These are phyloP conservation scores for Triadica sebifera DNA, from an alignment of 345 rosid species.

Conservation along the genomic window DNA sequence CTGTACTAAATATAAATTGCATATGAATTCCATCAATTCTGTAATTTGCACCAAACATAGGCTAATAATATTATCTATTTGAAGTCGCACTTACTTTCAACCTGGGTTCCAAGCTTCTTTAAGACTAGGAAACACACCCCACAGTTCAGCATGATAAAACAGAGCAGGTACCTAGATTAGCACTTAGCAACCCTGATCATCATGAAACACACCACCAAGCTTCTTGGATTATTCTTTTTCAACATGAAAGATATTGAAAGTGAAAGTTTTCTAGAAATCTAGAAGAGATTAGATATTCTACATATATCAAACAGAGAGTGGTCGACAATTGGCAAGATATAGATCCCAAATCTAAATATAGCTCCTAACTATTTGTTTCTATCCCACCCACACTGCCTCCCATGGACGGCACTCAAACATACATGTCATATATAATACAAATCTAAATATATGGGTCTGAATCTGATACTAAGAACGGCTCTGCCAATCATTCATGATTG, in stretches of 20 bases:
- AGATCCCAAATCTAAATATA: conserved; percentile 14
- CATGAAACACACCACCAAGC: background rate
- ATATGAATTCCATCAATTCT: too few species aligned
- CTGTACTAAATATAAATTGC: too few species aligned
- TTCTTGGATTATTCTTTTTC: conserved; percentile 1
- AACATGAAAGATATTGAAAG: background rate
- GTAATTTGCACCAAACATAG: too few species aligned
- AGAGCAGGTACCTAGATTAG: too few species aligned
- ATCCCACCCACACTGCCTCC: background rate
- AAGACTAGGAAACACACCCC: too few species aligned
- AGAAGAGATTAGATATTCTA: background rate
- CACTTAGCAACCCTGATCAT: too few species aligned
- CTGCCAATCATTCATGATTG: background rate
- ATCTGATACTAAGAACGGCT: too few species aligned
- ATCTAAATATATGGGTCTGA: background rate
- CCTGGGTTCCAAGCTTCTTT: too few species aligned
- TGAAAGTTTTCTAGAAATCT: background rate
- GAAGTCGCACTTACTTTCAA: too few species aligned
- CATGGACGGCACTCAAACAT: background rate
- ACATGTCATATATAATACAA: background rate
- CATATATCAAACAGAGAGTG: background rate
- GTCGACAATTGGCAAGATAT: conserved; percentile 7
- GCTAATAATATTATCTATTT: too few species aligned
- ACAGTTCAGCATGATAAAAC: too few species aligned
- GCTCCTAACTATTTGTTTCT: background rate